Base-by-base conservation (phyloP, 805 yeast genomes). In the Wilhelminamyces savonicus region DNA sequence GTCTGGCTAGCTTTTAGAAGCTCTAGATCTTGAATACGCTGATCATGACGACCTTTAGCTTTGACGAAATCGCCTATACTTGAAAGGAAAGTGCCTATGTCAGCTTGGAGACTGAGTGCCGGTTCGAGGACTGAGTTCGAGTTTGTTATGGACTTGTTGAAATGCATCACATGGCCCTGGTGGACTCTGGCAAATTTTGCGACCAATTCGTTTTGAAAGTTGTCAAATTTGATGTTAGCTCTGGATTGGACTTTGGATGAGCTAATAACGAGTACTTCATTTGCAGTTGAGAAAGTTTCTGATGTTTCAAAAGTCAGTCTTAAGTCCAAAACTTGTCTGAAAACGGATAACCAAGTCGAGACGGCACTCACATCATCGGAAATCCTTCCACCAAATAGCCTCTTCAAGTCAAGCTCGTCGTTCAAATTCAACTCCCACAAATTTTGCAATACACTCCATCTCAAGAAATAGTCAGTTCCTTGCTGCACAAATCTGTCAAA, bases 381-480 rank as follows among this genome's bases (percentile, higher is more conserved):
- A 8, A 16, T 25, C 10, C 22, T 23, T 6, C 24, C 29, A 2
- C 21, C 8, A n/a, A 31, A 15, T 7, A 31, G 20, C 7, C 13
- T 18, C 12, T 11, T 16, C 21, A n/a, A 10, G 11, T 4, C 20
- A 11, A 29, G 7, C 12, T 62, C 66, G 0, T 67, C 41, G 10
- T 66, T 59, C 7, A 78, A 41, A 36, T 53, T 39, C 15, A 55
- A 34, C 20, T 71, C 77, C 84, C 87, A 78, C 4, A 82, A 48
- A 1, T 66, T 50, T 44, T 78, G 82, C 16, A 79, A 59, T 13
- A 52, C 54, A 2, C 46, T 42, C 94, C 94, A 83, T 12, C 59
- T 56, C 1, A 43, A 31, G 12, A 70, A 50, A 40, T 76, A 78
- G 0, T 12, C 29, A 0, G 41, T 26, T 0, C 72, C 66, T 3